Base-by-base conservation (phyloP, 192 early-diverging fungal genomes). In the Hyaloraphidium curvatum region DNA sequence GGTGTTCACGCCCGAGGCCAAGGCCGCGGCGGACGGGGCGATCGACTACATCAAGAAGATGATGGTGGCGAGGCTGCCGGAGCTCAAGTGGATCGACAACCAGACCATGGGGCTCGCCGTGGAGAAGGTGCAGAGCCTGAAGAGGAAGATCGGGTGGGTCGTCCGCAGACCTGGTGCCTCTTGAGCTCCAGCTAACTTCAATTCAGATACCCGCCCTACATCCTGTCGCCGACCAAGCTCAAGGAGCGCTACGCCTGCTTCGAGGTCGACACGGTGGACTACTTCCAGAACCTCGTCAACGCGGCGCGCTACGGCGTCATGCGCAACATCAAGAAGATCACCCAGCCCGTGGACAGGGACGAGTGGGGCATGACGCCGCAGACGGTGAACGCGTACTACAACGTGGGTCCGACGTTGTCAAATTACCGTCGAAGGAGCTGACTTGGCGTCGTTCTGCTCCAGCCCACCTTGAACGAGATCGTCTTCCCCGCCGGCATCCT, bases 71-170 rank as follows among this genome's bases (percentile, higher is more conserved):
- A 61, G 65, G 17, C 51, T 83, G 22, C 13, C 51, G 1, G 43
- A 39, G 0, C 53, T 80, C 33, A 58, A 64, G 3, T 83, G 80
- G 78, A 69, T 83, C 52, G 79, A 83, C 57, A 35, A 65, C 0
- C 53, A 53, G 28, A 79, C 81, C 0, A 56, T 58, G 3, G 13
- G 39, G 37, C 68, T 60, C 30, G 81, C 81, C 1, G 51, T 72
- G 14, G 58, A 70, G 28, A 73, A 73, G 55, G 59, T 67, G 21
- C 55, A 64, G 30, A 62, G 67, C 7, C 57, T 76, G 17, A 55
- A 59, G 2, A 59, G 58, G 28, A 73, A 73, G 52, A 53, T 73
- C 7, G 74, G 74, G 3, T 71, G 60, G n/a, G n/a, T n/a, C n/a
- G n/a, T n/a, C n/a, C n/a, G n/a, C n/a, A n/a, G n/a, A n/a, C n/a